phyloP scores from a whole-genome alignment of 75 land plant genomes.

The Picea glauca region DNA sequence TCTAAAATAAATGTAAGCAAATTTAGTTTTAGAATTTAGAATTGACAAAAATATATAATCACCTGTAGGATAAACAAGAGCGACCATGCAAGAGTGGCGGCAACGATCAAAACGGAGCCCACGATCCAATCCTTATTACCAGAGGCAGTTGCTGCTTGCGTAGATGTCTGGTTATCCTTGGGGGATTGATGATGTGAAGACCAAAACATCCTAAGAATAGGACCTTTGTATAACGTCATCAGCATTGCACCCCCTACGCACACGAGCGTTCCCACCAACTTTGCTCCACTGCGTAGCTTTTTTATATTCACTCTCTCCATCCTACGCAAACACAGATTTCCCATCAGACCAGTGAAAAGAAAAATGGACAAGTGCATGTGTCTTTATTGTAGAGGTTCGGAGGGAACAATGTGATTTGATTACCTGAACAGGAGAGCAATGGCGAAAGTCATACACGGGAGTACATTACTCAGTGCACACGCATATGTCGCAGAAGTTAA shows the following conservation, averaged over 20 bases:
- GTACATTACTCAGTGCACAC: slow-evolving; percentile 39
- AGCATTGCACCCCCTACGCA: slow-evolving; percentile 43
- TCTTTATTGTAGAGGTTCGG: too few species aligned
- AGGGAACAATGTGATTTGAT: too few species aligned
- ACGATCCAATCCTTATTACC: slow-evolving; percentile 19
- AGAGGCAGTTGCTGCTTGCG: not conserved
- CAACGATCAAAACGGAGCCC: slow-evolving; percentile 25
- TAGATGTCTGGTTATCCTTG: not conserved
- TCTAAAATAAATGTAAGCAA: too few species aligned
- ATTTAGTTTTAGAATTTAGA: too few species aligned
- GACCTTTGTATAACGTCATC: slow-evolving; percentile 54
- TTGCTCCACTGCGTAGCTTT: slow-evolving; percentile 31
- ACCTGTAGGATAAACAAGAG: slow-evolving; percentile 4
- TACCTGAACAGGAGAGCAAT: slow-evolving; percentile 44
- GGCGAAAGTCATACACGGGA: slow-evolving; percentile 42
- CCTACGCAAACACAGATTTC: slow-evolving; percentile 2
- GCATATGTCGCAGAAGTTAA: slow-evolving; percentile 26
- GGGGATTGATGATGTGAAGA: not conserved
- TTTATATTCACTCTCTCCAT: slow-evolving; percentile 28
- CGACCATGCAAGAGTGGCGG: slow-evolving; percentile 21
- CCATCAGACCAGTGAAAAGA: too few species aligned
- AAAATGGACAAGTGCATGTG: too few species aligned
- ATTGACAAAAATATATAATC: too few species aligned
- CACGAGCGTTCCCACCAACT: slow-evolving; percentile 31
- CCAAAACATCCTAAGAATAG: slow-evolving; percentile 24